phyloP scores from a whole-genome alignment of 2,329 filamentous ascomycete species.

The Cladophialophora carrionii region DNA sequence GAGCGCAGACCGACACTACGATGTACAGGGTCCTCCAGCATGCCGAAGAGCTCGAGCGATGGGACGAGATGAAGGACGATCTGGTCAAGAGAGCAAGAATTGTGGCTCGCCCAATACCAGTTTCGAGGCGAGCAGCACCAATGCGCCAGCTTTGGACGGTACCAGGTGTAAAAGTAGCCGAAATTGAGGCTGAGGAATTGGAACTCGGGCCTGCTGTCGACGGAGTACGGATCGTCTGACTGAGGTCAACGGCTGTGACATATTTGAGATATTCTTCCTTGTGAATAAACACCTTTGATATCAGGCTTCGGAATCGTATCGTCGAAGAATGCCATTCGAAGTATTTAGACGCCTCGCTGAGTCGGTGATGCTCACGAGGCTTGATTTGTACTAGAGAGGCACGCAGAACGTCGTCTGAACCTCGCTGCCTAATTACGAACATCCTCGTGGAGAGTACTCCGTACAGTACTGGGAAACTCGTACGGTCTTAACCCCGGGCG shows the following conservation, averaged over 20 bases:
- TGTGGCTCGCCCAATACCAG: conserved; percentile 6
- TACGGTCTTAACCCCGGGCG: neutral
- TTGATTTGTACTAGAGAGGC: too few relatives aligned
- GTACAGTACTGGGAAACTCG: too few relatives aligned
- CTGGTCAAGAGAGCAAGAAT: conserved; percentile 29
- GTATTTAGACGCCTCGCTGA: neutral
- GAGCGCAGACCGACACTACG: conserved; percentile 49
- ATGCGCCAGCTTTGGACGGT: neutral
- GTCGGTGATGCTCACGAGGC: neutral
- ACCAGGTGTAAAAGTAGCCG: neutral
- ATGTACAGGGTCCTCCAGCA: conserved; percentile 51
- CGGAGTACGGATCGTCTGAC: conserved; percentile 22
- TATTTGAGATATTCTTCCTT: neutral
- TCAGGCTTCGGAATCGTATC: neutral
- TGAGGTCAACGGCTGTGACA: neutral
- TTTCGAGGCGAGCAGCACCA: neutral
- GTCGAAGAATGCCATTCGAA: neutral
- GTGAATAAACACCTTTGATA: neutral
- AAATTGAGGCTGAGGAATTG: conserved; percentile 7
- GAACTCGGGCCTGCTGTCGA: conserved; percentile 17
- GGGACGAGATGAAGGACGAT: conserved; percentile 40
- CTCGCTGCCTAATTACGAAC: too few relatives aligned
- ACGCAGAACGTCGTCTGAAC: too few relatives aligned
- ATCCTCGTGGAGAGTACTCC: too few relatives aligned
- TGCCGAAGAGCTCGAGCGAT: conserved; percentile 52